These are phyloP conservation scores for Turritis glabra DNA, from an alignment of 345 rosid species.

Conservation along the genomic window DNA sequence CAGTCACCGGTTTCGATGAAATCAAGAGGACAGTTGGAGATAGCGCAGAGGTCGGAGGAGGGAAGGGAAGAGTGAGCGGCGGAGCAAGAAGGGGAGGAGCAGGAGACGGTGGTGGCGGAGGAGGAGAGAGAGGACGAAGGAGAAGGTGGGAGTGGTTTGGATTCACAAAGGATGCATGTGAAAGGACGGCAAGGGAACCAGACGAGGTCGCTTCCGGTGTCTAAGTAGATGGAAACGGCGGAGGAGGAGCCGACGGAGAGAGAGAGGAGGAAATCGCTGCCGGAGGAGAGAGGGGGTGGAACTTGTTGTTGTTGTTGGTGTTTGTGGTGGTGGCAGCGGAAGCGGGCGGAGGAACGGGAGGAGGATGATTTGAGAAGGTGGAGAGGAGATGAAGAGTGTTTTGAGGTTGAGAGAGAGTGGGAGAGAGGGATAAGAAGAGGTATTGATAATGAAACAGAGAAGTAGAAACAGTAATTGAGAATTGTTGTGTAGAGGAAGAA, in stretches of 20 bases:
- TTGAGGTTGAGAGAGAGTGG: conserved; percentile 66
- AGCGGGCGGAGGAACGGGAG: conserved; percentile 71
- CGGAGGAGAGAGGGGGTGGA: conserved; percentile 85
- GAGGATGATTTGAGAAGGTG: conserved; percentile 80
- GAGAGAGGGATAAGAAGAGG: conserved; percentile 55
- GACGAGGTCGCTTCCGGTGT: conserved; percentile 95
- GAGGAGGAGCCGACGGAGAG: conserved; percentile 64
- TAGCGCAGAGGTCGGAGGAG: conserved; percentile 79
- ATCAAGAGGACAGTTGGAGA: conserved; percentile 78
- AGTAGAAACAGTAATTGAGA: conserved; percentile 21
- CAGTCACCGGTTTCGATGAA: conserved; percentile 77
- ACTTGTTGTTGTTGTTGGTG: conserved; percentile 57
- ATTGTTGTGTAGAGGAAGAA: conserved; percentile 32
- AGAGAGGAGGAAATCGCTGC: conserved; percentile 84
- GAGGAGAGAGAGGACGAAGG: conserved; percentile 50
- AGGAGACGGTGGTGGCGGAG: conserved; percentile 53
- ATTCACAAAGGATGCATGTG: conserved; percentile 88
- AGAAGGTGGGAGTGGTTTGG: conserved; percentile 43
- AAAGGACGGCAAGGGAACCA: conserved; percentile 96
- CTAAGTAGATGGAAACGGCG: conserved; percentile 73
- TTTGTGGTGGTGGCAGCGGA: conserved; percentile 50
- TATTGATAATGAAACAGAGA: conserved; percentile 33
- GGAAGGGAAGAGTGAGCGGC: conserved; percentile 74
- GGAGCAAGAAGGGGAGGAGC: conserved; percentile 75
- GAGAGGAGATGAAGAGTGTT: conserved; percentile 55